Percentiles rank a stretch among this genome's conserved stretches.
phyloP scores from a whole-genome alignment of 208 protist genomes.

The Leishmania gerbilli region DNA sequence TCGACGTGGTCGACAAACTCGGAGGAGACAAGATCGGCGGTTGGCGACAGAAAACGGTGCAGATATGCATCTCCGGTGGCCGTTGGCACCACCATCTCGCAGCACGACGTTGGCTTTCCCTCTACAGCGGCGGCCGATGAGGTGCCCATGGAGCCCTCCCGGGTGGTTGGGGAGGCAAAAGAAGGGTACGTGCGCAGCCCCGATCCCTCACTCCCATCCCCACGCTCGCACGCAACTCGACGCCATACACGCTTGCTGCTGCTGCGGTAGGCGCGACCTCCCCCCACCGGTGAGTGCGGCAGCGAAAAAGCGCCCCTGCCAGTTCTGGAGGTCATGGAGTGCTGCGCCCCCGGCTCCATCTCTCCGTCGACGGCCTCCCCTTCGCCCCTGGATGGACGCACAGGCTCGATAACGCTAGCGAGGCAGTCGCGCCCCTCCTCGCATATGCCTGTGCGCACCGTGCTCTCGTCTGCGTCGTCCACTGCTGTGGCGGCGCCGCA shows the following conservation, averaged over 20 bases:
- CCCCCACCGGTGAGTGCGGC: background rate
- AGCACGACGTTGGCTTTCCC: background rate
- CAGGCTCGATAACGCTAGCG: background rate
- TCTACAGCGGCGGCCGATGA: background rate
- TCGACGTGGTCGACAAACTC: background rate
- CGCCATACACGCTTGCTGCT: background rate
- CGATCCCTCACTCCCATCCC: slow-evolving; percentile 1
- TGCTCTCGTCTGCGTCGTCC: slow-evolving; percentile 2
- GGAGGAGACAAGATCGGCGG: background rate
- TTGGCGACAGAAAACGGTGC: background rate
- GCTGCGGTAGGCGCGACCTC: background rate
- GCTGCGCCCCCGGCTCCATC: background rate
- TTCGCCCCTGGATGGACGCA: background rate
- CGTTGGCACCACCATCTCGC: slow-evolving; percentile 2
- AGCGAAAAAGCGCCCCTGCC: slow-evolving; percentile 5
- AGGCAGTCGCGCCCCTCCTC: background rate
- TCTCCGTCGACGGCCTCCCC: background rate
- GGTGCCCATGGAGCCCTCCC: background rate
- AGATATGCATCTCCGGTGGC: background rate
- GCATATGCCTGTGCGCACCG: slow-evolving; percentile 7
- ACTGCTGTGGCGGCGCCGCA: background rate
- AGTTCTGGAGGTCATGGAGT: slow-evolving; percentile 3
- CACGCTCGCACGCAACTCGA: background rate
- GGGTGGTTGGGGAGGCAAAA: background rate
- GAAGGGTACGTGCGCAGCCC: background rate